Evolutionary conservation across 257 asterid species (phyloP).

Genomic region (Gentiana dahurica): DNA sequence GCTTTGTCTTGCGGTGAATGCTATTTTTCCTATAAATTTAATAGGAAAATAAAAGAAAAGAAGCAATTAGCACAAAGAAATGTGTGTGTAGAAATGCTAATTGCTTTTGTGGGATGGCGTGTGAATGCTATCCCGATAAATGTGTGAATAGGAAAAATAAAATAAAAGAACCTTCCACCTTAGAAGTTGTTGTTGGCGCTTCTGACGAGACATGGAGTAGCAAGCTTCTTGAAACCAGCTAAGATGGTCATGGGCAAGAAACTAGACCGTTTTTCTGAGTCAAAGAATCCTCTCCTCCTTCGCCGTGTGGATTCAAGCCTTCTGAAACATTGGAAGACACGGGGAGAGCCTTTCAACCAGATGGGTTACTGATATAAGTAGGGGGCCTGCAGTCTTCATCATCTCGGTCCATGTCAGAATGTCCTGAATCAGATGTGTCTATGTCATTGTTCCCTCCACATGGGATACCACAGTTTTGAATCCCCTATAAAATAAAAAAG

Average conservation of each 20-base stretch:
- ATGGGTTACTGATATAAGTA: constrained; percentile 16
- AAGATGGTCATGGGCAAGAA: constrained; percentile 93
- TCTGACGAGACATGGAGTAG: too few relatives aligned
- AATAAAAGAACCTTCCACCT: too few relatives aligned
- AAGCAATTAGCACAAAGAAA: too few relatives aligned
- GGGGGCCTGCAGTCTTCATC: constrained; percentile 26
- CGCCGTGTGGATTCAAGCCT: neutral
- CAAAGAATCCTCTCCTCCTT: neutral
- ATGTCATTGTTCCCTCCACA: constrained; percentile 21
- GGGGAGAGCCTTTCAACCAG: constrained; percentile 12
- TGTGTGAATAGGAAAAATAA: too few relatives aligned
- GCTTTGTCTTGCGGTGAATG: too few relatives aligned
- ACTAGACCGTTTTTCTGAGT: constrained; percentile 2
- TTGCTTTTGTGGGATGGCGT: too few relatives aligned
- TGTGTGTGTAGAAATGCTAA: too few relatives aligned
- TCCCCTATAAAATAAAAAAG: constrained; percentile 28
- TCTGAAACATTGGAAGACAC: constrained; percentile 7
- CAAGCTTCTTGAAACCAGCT: too few relatives aligned
- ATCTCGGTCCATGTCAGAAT: constrained; percentile 15
- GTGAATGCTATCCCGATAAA: too few relatives aligned
- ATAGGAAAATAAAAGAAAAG: too few relatives aligned
- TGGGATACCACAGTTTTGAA: constrained; percentile 35
- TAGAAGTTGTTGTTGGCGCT: too few relatives aligned
- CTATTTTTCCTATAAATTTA: too few relatives aligned
- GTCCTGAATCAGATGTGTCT: constrained; percentile 58